Conservation (phyloP, 148 eudicot genomes). For the Camellia japonica region DNA sequence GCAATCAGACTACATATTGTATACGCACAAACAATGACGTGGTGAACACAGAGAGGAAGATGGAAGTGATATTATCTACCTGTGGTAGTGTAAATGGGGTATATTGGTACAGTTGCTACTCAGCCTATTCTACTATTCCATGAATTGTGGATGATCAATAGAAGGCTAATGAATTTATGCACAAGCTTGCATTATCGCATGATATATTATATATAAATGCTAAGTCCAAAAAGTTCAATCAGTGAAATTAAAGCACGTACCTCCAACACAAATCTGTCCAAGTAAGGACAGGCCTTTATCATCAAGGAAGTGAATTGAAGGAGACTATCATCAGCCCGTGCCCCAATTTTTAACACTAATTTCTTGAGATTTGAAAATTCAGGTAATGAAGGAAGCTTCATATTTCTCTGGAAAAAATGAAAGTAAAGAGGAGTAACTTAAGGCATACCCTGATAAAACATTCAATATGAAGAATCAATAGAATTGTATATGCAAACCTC, state of each 20-base stretch:
- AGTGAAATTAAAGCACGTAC: conserved; percentile 1
- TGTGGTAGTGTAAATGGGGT: too few relatives aligned
- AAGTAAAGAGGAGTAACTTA: neutral
- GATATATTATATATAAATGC: neutral
- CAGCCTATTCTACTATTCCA: too few relatives aligned
- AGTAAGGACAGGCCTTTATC: conserved; percentile 22
- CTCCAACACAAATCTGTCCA: conserved; percentile 28
- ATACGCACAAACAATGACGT: too few relatives aligned
- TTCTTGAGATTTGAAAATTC: conserved; percentile 23
- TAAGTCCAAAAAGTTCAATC: neutral
- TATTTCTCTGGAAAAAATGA: conserved; percentile 18
- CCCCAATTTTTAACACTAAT: conserved; percentile 27
- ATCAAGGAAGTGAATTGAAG: conserved; percentile 25
- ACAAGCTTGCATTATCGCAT: too few relatives aligned
- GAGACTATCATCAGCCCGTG: conserved; percentile 31
- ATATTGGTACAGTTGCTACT: too few relatives aligned
- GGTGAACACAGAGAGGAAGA: too few relatives aligned
- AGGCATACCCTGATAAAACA: neutral
- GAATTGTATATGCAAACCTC: conserved; percentile 13
- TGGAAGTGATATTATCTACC: too few relatives aligned
- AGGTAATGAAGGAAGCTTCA: conserved; percentile 19
- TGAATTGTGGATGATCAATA: too few relatives aligned
- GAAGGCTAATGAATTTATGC: too few relatives aligned
- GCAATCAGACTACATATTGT: too few relatives aligned
- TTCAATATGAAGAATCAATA: neutral